Evolutionary conservation across 169 alveolate genomes (phyloP), one percentile per base, ranked within the genome.

Genomic region (Blepharisma undulans): DNA sequence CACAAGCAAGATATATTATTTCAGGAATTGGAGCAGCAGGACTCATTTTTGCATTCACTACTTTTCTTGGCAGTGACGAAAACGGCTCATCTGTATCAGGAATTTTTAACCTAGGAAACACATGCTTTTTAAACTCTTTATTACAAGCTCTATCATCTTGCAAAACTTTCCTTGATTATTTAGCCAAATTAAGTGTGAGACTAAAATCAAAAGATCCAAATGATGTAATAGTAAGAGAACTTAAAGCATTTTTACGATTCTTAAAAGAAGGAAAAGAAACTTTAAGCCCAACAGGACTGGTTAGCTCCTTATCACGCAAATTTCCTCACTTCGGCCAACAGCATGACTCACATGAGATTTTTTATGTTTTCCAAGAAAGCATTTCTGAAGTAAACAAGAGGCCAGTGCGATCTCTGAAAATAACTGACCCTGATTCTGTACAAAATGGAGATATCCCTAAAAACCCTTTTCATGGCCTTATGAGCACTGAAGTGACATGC

Each of bases 301-400:
- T 86, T 14, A 27, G 14, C 5, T 21, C 84, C 48, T 61, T 86
- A 14, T 61, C 80, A 60, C 29, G 16, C 7, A 86, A 14, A 32
- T 86, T 86, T 36, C 91, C 91, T 66, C 22, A 27, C 8, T 86
- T 71, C 30, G 91, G 91, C 1, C 72, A 86, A 12, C 84, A 86
- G 36, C 91, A 86, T 60, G 91, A 86, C 84, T 72, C 91, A 1
- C 84, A 86, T 25, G 91, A 86, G 34, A 86, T 86, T 21, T 86
- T 86, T 86, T 72, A 71, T 60, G 72, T 72, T 60, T 66, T 86
- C 29, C 29, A 29, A 22, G 91, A 86, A 86, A 36, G 72, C 48
- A 22, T 86, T 22, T 19, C 34, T 25, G 30, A 60, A 25, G 32
- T 72, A n/a, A 34, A 82, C 10, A 48, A 48, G 34, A 32, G 89